Evolutionary conservation across 768 basidiomycete species (phyloP).

Genomic region (Trametes cingulata): DNA sequence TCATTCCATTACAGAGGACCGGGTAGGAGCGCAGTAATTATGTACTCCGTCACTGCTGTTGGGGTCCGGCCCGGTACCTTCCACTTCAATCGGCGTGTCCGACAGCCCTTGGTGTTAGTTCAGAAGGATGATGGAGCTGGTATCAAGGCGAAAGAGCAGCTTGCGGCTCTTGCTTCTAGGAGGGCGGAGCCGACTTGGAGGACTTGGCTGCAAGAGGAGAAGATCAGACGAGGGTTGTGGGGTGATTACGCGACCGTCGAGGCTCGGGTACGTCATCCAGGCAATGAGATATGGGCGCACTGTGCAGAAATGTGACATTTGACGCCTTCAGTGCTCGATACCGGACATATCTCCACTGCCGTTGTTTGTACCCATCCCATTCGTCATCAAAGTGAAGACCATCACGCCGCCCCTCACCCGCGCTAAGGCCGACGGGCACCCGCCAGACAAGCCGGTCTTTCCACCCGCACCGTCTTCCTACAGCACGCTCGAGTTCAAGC

Average conservation of each 20-base stretch:
- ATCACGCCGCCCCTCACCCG: conserved; percentile 12
- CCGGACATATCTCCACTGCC: conserved; percentile 15
- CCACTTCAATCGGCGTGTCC: conserved; percentile 9
- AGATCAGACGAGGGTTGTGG: conserved; percentile 15
- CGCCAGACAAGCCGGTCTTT: conserved; percentile 9
- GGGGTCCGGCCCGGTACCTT: conserved; percentile 18
- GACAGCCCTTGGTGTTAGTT: conserved; percentile 3
- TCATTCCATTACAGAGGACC: background rate
- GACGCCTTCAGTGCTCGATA: conserved; percentile 1
- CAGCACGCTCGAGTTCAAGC: conserved; percentile 4
- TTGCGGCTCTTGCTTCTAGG: background rate
- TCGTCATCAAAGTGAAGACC: conserved; percentile 18
- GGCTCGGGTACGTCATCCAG: conserved; percentile 7
- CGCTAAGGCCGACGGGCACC: background rate
- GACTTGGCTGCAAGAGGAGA: background rate
- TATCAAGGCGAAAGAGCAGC: background rate
- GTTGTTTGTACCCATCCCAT: conserved; percentile 21
- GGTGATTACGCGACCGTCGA: conserved; percentile 11
- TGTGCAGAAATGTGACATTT: too few relatives aligned
- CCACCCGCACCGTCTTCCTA: conserved; percentile 2
- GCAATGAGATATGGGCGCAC: too few relatives aligned
- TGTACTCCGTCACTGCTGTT: conserved; percentile 16
- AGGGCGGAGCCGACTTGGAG: background rate
- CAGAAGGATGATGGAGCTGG: conserved; percentile 1
- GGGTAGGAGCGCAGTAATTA: background rate